phyloP scores from a whole-genome alignment of 2,329 filamentous ascomycete genomes.

The Venturia carpophila region DNA sequence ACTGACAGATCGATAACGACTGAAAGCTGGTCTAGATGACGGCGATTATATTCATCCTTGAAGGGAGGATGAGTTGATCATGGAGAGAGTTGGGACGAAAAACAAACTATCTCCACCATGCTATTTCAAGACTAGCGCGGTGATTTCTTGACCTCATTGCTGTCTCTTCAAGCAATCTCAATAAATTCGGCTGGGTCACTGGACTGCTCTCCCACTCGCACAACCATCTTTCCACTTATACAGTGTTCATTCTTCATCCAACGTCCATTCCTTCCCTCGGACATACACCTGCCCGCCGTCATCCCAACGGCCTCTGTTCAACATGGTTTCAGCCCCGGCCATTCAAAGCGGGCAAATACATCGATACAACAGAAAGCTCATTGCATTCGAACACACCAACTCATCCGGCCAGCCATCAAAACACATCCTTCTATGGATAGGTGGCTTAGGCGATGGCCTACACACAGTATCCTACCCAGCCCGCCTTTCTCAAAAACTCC shows the following conservation, averaged over 20 bases:
- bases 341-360: slow-evolving; percentile 33
- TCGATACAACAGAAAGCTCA: slow-evolving; percentile 33
- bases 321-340: slow-evolving; percentile 15
- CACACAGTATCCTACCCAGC: slow-evolving; percentile 55
- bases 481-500: slow-evolving; percentile 41
- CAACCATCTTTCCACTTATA: too few relatives aligned
- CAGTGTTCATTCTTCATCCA: not conserved
- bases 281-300: not conserved
- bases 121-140: too few relatives aligned
- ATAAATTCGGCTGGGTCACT: too few relatives aligned
- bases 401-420: slow-evolving; percentile 24
- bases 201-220: too few relatives aligned
- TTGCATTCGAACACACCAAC: slow-evolving; percentile 39
- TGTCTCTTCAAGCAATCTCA: too few relatives aligned
- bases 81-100: too few relatives aligned
- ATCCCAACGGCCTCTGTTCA: not conserved
- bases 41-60: too few relatives aligned
- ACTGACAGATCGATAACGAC: too few relatives aligned
- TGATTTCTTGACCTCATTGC: too few relatives aligned
- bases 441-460: slow-evolving; percentile 62
- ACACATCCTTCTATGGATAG: slow-evolving; percentile 62
- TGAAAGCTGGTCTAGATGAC: too few relatives aligned
- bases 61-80: too few relatives aligned
- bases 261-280: not conserved
- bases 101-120: too few relatives aligned